Evolutionary conservation across 1,284 basidiomycete genomes (phyloP), one percentile per base, ranked within the genome.

Genomic region (Heterobasidion irregulare): DNA sequence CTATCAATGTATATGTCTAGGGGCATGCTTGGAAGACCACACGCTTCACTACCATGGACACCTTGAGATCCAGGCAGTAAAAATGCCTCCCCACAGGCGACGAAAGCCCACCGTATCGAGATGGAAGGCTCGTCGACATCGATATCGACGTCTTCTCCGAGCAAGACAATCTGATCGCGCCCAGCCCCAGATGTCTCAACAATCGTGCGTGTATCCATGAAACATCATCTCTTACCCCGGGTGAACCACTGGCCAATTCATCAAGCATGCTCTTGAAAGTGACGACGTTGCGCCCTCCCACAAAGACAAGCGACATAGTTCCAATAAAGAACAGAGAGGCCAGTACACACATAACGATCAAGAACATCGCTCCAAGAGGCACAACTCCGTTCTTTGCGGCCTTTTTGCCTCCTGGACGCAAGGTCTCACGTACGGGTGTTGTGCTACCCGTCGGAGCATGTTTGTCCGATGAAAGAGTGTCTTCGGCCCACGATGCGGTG

Each of bases 101-200:
- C 59, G 36, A 82, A 72, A 16, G 78, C 76, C 80, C 80, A 83
- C 6, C 79, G 75, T 41, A 83, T 71, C 5, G 75, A 76, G 48
- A 82, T 62, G 0, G 78, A 72, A 0, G 80, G 80, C 61, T 83
- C 80, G 55, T 81, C 79, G 9, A 82, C 66, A 60, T 83, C 80
- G 9, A 82, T 72, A 58, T 82, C 79, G 9, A 83, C 77, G 53
- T 73, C 75, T 59, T 82, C 79, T 7, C 80, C 80, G 1, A 81
- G 62, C 33, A 83, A 41, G 57, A 15, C 52, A 57, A 6, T 41
- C 32, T 50, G 47, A 55, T 35, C 32, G 41, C 50, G 34, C 36
- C 45, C 10, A 16, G 32, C 38, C 4, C n/a, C 26, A 26, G 26
- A 26, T 26, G 26, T 26, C 26, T 26, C 26, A 26, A 26, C 26